phyloP scores from a whole-genome alignment of 371 early-diverging fungal species.

The Choanephora cucurbitarum region DNA sequence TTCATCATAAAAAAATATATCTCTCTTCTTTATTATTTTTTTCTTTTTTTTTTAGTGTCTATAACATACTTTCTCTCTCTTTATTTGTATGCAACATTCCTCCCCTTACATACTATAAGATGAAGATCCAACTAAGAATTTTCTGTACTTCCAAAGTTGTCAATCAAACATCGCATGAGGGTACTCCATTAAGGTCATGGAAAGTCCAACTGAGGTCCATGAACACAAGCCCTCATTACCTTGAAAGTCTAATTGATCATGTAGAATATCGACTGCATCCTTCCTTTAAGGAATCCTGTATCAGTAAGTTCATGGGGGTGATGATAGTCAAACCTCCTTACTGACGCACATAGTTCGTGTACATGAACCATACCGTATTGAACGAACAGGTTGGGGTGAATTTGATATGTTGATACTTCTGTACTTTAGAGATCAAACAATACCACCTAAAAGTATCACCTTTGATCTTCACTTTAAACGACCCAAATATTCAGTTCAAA shows the following conservation, averaged over 20 bases:
- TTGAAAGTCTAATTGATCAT: slow-evolving; percentile 5
- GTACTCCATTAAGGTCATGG: slow-evolving; percentile 5
- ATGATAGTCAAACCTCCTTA: background rate
- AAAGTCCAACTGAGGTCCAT: background rate
- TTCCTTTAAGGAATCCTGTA: slow-evolving; percentile 2
- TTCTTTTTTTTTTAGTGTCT: background rate
- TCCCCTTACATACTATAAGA: background rate
- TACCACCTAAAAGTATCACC: background rate
- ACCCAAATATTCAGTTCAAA: background rate
- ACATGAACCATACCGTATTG: slow-evolving; percentile 4
- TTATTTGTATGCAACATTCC: too few species aligned
- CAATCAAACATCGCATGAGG: background rate
- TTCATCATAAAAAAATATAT: background rate
- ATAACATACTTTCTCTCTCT: too few species aligned
- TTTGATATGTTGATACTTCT: slow-evolving; percentile 1
- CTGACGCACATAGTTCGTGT: background rate
- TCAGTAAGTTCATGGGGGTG: background rate
- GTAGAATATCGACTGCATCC: slow-evolving; percentile 16
- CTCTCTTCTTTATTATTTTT: background rate
- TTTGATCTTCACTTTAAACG: slow-evolving; percentile 14
- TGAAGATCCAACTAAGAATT: slow-evolving; percentile 7
- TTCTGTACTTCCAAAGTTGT: background rate
- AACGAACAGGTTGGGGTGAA: slow-evolving; percentile 12
- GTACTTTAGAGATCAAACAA: background rate
- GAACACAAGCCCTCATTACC: background rate